Base-by-base conservation (phyloP, 176 grass and related monocot species). In the Cocos nucifera region DNA sequence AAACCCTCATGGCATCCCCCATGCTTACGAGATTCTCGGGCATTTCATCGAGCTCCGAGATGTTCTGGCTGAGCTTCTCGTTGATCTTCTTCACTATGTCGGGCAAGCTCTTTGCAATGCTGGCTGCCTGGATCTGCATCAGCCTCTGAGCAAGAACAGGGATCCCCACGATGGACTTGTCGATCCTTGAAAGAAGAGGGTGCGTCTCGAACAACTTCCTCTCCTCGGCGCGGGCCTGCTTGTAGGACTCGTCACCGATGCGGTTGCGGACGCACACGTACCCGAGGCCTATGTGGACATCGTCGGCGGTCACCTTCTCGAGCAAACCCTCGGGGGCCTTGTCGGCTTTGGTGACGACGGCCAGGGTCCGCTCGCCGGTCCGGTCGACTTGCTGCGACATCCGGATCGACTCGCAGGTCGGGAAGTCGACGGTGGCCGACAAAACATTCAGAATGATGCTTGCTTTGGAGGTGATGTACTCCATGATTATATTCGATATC, bases 201-300 rank as follows among this genome's bases (percentile, higher is more conserved):
- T 90, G 62, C 0, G 67, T 60, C 29, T 66, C 30, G 60, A 86
- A 90, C 0, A 90, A 69, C 0, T 0, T 0, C 14, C 48, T 50
- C 48, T 90, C 87, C 58, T 73, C 79, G 0, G 3, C 49, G 0
- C 76, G 76, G 0, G 87, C 87, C 55, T 86, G 26, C 4, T 80
- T 68, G 1, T 90, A 90, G 0, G 83, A 74, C 69, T 90, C 87
- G 0, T 90, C 79, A 0, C 48, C 52, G 10, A 90, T 20, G 49
- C 87, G 83, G 64, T 90, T 90, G 30, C 76, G 82, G n/a, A 90
- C 72, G 3, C 87, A 90, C 27, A 83, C 87, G 54, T 90, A 90
- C 0, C 87, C 79, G 0, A 90, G 83, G 16, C 79, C 87, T 0
- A 86, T 86, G 58, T 80, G 28, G 0, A 90, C 76, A 62, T 90